phyloP scores from a whole-genome alignment of 2,329 filamentous ascomycete species.

The Phyllosticta capitalensis region DNA sequence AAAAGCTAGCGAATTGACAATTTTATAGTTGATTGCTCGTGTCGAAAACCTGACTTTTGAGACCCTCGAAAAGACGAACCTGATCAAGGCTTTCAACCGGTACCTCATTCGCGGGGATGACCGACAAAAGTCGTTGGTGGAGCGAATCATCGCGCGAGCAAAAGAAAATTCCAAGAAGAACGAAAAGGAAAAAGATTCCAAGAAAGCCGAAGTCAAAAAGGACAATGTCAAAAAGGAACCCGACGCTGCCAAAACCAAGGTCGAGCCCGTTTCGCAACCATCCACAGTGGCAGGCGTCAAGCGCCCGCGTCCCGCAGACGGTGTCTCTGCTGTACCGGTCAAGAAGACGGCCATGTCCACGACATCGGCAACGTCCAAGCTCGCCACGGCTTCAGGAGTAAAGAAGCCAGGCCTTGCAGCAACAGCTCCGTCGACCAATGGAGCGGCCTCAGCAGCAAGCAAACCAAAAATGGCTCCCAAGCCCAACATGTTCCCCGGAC shows the following conservation, averaged over 20 bases:
- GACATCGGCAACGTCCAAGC: slow-evolving; percentile 5
- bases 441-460: slow-evolving; percentile 17
- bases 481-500: slow-evolving; percentile 35
- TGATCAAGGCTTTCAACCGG: slow-evolving; percentile 54
- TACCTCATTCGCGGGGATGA: slow-evolving; percentile 57
- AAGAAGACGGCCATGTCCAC: slow-evolving; percentile 22
- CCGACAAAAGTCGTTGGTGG: slow-evolving; percentile 52
- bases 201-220: too few relatives aligned
- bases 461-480: slow-evolving; percentile 33
- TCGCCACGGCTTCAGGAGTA: slow-evolving; percentile 12
- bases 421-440: slow-evolving; percentile 17
- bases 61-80: slow-evolving; percentile 53
- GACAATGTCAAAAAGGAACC: slow-evolving; percentile 5
- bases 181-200: slow-evolving; percentile 11
- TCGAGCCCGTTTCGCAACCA: neutral
- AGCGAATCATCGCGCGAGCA: slow-evolving; percentile 42
- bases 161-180: slow-evolving; percentile 33
- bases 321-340: slow-evolving; percentile 14
- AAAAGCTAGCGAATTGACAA: slow-evolving; percentile 17
- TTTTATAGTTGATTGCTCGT: slow-evolving; percentile 46
- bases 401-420: slow-evolving; percentile 20
- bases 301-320: slow-evolving; percentile 13
- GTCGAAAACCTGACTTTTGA: slow-evolving; percentile 54
- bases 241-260: neutral
- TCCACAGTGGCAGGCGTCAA: slow-evolving; percentile 14